Evolutionary conservation across 768 basidiomycete genomes (phyloP).

Genomic region (Amylocystis lapponica): DNA sequence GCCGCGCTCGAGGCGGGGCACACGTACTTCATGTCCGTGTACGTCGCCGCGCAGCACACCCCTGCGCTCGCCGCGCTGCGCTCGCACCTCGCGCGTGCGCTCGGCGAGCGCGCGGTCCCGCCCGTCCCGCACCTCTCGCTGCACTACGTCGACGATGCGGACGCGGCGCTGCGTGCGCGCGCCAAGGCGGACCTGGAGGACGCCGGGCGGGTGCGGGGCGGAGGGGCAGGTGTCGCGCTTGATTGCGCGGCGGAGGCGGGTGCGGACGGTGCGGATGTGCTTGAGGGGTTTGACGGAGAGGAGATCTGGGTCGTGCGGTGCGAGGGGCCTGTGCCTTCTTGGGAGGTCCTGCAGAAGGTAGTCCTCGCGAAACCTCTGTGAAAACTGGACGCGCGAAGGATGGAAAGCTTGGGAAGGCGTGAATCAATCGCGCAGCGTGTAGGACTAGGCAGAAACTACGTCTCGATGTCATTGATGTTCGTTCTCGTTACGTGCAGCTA

Average conservation of each 20-base stretch:
- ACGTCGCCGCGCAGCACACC: constrained; percentile 44
- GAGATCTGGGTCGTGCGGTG: constrained; percentile 26
- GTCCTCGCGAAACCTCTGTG: too few relatives aligned
- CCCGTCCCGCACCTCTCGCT: constrained; percentile 69
- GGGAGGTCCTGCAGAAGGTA: constrained; percentile 21
- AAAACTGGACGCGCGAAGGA: too few relatives aligned
- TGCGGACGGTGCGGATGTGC: constrained; percentile 7
- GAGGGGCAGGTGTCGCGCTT: constrained; percentile 23
- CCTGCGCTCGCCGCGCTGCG: constrained; percentile 42
- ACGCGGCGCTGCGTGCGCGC: constrained; percentile 48
- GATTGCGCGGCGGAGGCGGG: constrained; percentile 8
- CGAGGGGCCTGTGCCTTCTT: constrained; percentile 22
- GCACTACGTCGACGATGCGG: constrained; percentile 66
- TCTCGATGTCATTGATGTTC: too few relatives aligned
- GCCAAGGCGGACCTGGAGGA: constrained; percentile 39
- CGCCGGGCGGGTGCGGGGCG: constrained; percentile 27
- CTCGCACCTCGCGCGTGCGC: constrained; percentile 33
- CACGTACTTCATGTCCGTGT: constrained; percentile 70
- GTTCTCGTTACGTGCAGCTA: too few relatives aligned
- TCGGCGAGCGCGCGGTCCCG: constrained; percentile 43
- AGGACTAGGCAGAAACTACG: too few relatives aligned
- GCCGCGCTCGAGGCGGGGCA: constrained; percentile 48
- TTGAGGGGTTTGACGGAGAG: constrained; percentile 19
- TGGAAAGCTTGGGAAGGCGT: too few relatives aligned
- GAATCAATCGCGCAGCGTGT: too few relatives aligned